These are phyloP conservation scores for Aspergillus pseudoterreus DNA, from an alignment of 2,329 filamentous ascomycete species.

Conservation along the genomic window DNA sequence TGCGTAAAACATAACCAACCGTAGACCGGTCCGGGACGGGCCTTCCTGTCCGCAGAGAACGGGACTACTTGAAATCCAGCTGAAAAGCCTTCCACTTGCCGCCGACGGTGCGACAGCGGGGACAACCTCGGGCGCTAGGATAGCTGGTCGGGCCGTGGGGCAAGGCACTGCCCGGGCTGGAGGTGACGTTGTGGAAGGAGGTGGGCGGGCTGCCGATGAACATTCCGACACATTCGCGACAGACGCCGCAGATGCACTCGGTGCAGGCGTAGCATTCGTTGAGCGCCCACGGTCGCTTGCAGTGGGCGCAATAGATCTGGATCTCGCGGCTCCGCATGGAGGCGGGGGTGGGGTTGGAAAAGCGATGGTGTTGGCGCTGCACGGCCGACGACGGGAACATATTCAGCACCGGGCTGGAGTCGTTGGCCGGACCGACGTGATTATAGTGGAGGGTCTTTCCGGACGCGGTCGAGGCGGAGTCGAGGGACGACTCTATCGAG, in stretches of 20 bases:
- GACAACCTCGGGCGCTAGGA: slow-evolving; percentile 41
- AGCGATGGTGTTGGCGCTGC: slow-evolving; percentile 38
- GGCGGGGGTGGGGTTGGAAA: slow-evolving; percentile 53
- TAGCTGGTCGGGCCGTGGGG: slow-evolving; percentile 35
- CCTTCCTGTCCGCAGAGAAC: neutral
- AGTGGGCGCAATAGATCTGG: slow-evolving; percentile 90
- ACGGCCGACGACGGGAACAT: slow-evolving; percentile 32
- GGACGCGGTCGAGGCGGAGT: slow-evolving; percentile 43
- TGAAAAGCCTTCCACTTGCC: slow-evolving; percentile 49
- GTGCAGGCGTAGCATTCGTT: slow-evolving; percentile 90
- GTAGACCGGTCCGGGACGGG: neutral
- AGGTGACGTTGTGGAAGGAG: slow-evolving; percentile 34
- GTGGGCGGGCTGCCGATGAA: slow-evolving; percentile 42
- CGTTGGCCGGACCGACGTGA: slow-evolving; percentile 61
- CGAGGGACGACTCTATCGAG: slow-evolving; percentile 78
- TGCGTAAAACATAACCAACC: slow-evolving; percentile 22
- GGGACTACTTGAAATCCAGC: slow-evolving; percentile 42
- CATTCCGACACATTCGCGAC: slow-evolving; percentile 70
- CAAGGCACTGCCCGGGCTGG: slow-evolving; percentile 27
- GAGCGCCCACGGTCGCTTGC: slow-evolving; percentile 70
- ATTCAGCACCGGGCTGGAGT: slow-evolving; percentile 55
- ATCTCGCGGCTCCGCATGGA: slow-evolving; percentile 50
- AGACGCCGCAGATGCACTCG: slow-evolving; percentile 92
- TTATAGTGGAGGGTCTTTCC: slow-evolving; percentile 71
- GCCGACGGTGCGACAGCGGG: slow-evolving; percentile 43